Conservation (phyloP, 2,329 filamentous ascomycete genomes). For the Aureobasidium mangrovei region DNA sequence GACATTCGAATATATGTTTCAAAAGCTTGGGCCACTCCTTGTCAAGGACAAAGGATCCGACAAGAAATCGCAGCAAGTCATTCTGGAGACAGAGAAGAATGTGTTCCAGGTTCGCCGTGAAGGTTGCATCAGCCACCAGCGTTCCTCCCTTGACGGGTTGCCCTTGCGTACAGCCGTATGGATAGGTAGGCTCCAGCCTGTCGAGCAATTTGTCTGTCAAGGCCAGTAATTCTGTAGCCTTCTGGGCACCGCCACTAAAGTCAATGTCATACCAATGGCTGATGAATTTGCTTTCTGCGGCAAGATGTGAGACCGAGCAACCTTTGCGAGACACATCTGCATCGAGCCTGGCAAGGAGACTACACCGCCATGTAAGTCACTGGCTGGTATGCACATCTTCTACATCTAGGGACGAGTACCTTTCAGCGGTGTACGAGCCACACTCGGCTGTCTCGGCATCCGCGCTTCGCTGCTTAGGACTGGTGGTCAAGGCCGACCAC, state of each 20-base stretch:
- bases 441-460: neutral
- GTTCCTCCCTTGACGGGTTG: conserved; percentile 25
- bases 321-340: neutral
- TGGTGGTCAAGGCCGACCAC: too few species aligned
- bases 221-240: conserved; percentile 24
- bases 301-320: neutral
- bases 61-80: conserved; percentile 24
- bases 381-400: conserved; percentile 16
- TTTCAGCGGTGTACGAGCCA: neutral
- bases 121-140: conserved; percentile 26
- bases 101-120: conserved; percentile 36
- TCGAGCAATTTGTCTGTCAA: conserved; percentile 27
- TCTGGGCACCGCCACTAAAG: conserved; percentile 24
- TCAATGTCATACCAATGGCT: conserved; percentile 26
- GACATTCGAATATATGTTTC: conserved; percentile 20
- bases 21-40: conserved; percentile 17
- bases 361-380: neutral
- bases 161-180: conserved; percentile 11
- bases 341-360: neutral
- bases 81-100: conserved; percentile 31
- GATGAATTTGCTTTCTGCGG: conserved; percentile 25
- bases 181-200: conserved; percentile 21
- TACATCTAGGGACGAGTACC: neutral
- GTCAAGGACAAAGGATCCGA: conserved; percentile 2
- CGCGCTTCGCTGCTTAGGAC: neutral